phyloP scores from a whole-genome alignment of 331 rosid genomes.

The Rosa hybrid region DNA sequence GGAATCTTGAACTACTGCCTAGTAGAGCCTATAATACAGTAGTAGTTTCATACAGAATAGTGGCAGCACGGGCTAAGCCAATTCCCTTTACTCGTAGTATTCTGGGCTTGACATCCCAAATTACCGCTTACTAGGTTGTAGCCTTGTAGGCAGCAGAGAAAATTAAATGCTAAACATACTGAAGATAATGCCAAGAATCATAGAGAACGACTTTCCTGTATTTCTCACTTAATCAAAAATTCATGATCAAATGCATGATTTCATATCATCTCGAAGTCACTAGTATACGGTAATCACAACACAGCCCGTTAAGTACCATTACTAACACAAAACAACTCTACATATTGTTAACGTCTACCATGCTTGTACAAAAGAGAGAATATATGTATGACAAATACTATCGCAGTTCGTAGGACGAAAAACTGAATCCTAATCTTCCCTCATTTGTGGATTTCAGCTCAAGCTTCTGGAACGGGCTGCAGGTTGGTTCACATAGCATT shows the following conservation, averaged over 20 bases:
- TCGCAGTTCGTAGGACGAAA: constrained; percentile 76
- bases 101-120: neutral
- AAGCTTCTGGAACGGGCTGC: constrained; percentile 97
- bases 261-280: constrained; percentile 9
- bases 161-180: neutral
- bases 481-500: constrained; percentile 30
- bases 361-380: neutral
- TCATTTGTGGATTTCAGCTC: constrained; percentile 86
- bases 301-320: neutral
- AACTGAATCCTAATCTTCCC: constrained; percentile 83
- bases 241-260: neutral
- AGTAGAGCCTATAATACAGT: too few relatives aligned
- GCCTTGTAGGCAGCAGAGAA: neutral
- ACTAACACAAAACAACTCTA: constrained; percentile 5
- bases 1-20: neutral
- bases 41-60: neutral
- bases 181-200: neutral
- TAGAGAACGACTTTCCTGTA: neutral
- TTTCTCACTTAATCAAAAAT: neutral
- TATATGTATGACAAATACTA: constrained; percentile 24
- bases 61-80: neutral
- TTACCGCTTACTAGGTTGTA: neutral
- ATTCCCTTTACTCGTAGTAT: neutral
- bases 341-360: constrained; percentile 5
- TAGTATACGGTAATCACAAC: neutral